Percentiles rank a stretch among this genome's conserved stretches.
These are phyloP conservation scores for Choiromyces venosus DNA, from an alignment of 495 filamentous ascomycete genomes.

Conservation along the genomic window DNA sequence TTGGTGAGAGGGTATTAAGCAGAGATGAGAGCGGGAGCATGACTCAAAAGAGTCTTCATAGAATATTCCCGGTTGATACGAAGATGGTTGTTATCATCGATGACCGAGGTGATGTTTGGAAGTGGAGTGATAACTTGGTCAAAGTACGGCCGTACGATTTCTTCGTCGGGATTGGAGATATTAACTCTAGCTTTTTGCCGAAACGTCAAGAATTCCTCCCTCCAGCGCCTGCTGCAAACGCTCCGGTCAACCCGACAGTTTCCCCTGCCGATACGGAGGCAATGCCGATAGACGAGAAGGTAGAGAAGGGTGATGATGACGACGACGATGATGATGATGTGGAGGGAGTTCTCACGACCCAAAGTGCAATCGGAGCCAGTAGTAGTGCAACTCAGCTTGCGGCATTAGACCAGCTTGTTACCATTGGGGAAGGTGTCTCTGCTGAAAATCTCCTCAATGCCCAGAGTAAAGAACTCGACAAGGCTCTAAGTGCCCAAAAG, in stretches of 20 bases:
- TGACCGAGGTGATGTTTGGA: conserved; percentile 96
- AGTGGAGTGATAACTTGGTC: conserved; percentile 86
- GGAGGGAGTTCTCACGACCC: conserved; percentile 31
- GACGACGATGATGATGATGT: conserved; percentile 34
- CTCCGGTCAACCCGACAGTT: conserved; percentile 22
- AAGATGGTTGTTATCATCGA: conserved; percentile 99
- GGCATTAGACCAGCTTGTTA: conserved; percentile 67
- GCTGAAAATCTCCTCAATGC: conserved; percentile 64
- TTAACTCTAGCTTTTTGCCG: conserved; percentile 95
- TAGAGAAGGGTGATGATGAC: conserved; percentile 45
- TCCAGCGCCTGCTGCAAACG: conserved; percentile 34
- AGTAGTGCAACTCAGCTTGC: conserved; percentile 45
- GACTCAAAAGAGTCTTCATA: conserved; percentile 79
- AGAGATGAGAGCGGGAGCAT: conserved; percentile 93
- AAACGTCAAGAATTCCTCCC: conserved; percentile 70
- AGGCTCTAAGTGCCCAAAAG: conserved; percentile 79
- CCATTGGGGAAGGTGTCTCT: conserved; percentile 63
- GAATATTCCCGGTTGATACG: conserved; percentile 91
- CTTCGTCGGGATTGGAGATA: conserved; percentile 95
- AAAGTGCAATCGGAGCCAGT: conserved; percentile 26
- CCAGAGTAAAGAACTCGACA: conserved; percentile 75
- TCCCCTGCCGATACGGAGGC: conserved; percentile 13
- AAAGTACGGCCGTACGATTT: conserved; percentile 95
- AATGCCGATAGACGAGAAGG: conserved; percentile 24
- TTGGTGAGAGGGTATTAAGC: conserved; percentile 90